Base-by-base conservation (phyloP, 2,329 filamentous ascomycete species). In the Colletotrichum tropicicola region DNA sequence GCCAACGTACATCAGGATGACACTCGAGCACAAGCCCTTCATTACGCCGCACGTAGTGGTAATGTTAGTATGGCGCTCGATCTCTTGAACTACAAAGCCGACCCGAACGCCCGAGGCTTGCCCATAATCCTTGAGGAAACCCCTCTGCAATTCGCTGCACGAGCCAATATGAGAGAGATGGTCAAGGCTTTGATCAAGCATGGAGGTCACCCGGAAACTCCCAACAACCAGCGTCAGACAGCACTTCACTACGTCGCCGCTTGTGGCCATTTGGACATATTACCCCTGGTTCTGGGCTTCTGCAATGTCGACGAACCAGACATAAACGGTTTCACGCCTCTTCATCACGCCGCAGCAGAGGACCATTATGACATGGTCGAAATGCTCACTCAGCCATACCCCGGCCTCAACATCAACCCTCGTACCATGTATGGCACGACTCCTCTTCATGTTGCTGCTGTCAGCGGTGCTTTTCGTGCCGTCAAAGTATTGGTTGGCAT, bases 271-370 rank as follows among this genome's bases (percentile, higher is more conserved):
- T 2, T 7, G 5, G n/a, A 21, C 5, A 9, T 23, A 12, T 8
- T 43, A 3, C 17, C n/a, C 2, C 19, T 43, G 1, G n/a, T 23
- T 4, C 15, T 1, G 3, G 4, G 6, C 6, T 10, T 10, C 1
- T 10, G 9, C n/a, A 19, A 12, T 6, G 19, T n/a, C 6, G 19
- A 21, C 5, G 5, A 4, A 4, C 6, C 39, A 4, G 39, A 43
- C 6, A 19, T 10, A 4, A 1, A 0, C n/a, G 39, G 39, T 3
- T 10, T 2, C n/a, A 43, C 39, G 9, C 17, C 39, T 12, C 39
- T 43, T 43, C 39, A 43, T 12, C 17, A 21, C 19, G 39, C 39
- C 2, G 39, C 39, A 6, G 10, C 8, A 8, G 10, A 9, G 2
- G 19, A 43, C 17, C 39, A 43, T 10, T 6, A 4, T 12, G n/a